Evolutionary conservation across 2,329 filamentous ascomycete genomes (phyloP), one percentile per base, ranked within the genome.

Genomic region (Paracamarosporium sp.): DNA sequence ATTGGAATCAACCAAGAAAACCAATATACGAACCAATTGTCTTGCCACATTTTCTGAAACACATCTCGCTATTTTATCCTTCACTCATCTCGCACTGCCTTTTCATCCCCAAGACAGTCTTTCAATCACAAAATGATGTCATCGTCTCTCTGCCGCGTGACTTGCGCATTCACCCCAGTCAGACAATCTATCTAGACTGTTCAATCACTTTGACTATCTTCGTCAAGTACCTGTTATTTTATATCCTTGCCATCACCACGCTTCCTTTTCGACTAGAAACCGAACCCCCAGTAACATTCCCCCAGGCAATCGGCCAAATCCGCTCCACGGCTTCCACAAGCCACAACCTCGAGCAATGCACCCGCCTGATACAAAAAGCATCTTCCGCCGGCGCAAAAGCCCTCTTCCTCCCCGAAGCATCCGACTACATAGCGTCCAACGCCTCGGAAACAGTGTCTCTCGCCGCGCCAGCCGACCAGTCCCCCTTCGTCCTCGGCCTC

Each of bases 371-470:
- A 54, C 82, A 82, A 56, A 90, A 90, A 73, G 93, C 94, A 33
- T 88, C 89, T 9, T 81, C 83, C 27, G 88, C 88, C 55, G 92
- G 92, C 43, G 93, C 93, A 54, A 90, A 91, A 86, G 87, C 90
- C 17, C 85, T 97, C 48, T 97, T 98, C 80, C 88, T 97, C 52
- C 94, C 94, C 12, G 94, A 97, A 83, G 94, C 94, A 24, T 87
- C 87, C 55, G 93, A 97, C 79, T 97, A 97, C 62, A 93, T 97
- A 68, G 90, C 87, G 20, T 81, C 84, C 1, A 88, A 87, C 0
- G 82, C 88, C 2, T 76, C 85, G 11, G 88, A 93, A 67, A 90
- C 89, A 0, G 78, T 93, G 8, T 82, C 86, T 4, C 87, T 97
- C 9, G 92, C 87, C 62, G 85, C 84, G 56, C 84, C 92, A 2